phyloP scores from a whole-genome alignment of 345 rosid species.

The Odontarrhena argentea region DNA sequence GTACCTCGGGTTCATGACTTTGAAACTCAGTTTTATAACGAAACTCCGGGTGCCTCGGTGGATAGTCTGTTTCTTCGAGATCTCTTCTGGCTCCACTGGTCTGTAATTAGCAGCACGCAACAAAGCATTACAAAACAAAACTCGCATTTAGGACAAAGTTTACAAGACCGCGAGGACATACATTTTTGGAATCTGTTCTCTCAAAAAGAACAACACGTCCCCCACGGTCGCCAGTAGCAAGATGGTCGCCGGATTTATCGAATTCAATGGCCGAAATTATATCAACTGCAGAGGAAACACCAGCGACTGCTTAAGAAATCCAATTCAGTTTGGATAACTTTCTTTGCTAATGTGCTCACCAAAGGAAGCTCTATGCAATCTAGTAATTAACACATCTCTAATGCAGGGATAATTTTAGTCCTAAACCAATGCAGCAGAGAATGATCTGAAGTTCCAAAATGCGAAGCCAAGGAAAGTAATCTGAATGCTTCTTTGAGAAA shows the following conservation, averaged over 20 bases:
- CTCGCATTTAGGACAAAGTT: not conserved
- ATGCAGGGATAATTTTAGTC: not conserved
- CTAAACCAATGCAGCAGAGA: no score
- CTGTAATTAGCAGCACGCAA: constrained; percentile 14
- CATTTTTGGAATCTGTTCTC: constrained; percentile 35
- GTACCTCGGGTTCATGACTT: constrained; percentile 98
- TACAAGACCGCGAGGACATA: constrained; percentile 15
- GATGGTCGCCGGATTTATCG: constrained; percentile 52
- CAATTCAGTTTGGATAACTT: constrained; percentile 13
- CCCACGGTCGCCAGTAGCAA: constrained; percentile 49
- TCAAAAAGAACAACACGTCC: constrained; percentile 43
- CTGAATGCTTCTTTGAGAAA: not conserved
- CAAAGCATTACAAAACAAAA: constrained; percentile 26
- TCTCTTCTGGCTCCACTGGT: constrained; percentile 32
- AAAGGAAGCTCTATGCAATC: constrained; percentile 3
- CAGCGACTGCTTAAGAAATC: constrained; percentile 32
- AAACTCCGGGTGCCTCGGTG: constrained; percentile 83
- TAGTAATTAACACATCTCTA: not conserved
- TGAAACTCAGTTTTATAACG: constrained; percentile 96
- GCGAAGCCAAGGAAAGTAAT: not conserved
- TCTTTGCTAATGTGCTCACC: constrained; percentile 1
- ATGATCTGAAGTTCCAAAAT: no score
- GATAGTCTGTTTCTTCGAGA: constrained; percentile 63
- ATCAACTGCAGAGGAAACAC: constrained; percentile 51
- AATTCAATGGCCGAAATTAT: constrained; percentile 55